Evolutionary conservation across 768 basidiomycete genomes (phyloP), one percentile per base, ranked within the genome.

Genomic region (Leucocoprinus leucothites): DNA sequence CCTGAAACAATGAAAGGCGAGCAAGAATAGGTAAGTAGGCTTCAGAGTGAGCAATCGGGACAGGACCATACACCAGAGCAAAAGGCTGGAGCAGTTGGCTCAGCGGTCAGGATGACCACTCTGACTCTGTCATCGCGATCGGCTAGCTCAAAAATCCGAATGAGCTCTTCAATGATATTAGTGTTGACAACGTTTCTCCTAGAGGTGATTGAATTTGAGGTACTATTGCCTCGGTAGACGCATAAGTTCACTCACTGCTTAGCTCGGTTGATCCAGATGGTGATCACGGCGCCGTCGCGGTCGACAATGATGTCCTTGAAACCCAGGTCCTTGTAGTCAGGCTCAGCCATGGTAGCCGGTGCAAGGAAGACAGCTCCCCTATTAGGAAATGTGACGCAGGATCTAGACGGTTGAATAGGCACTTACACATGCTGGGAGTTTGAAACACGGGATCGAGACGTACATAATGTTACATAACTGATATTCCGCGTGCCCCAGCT

Each of bases 111-210:
- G 18, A 83, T 71, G 16, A 82, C 74, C 0, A 70, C 81, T 35
- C 76, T 73, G 19, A 83, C 76, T 36, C 77, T 73, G 59, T 82
- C 81, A 54, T 83, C 82, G 45, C 65, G 69, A 67, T 82, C 80
- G 18, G 73, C 72, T 2, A 79, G 60, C 18, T 72, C 72, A 57
- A 80, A 82, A 1, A 71, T 71, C 42, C 74, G 64, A 31, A 74
- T 65, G 35, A 82, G 60, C 13, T 82, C 80, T 0, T 64, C 24
- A 22, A 66, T 63, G 11, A 82, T 57, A 9, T 51, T 58, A 2
- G 36, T 49, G 22, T 62, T 67, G 61, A 77, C 76, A 6, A 73
- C 76, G 58, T 82, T 84, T 43, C 75, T 71, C 58, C 81, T 82
- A 35, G 5, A 53, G 18, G 40, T 25, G 9, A 16, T n/a, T 14